Conservation (phyloP, 495 filamentous ascomycete species). For the Emericellopsis terricola region DNA sequence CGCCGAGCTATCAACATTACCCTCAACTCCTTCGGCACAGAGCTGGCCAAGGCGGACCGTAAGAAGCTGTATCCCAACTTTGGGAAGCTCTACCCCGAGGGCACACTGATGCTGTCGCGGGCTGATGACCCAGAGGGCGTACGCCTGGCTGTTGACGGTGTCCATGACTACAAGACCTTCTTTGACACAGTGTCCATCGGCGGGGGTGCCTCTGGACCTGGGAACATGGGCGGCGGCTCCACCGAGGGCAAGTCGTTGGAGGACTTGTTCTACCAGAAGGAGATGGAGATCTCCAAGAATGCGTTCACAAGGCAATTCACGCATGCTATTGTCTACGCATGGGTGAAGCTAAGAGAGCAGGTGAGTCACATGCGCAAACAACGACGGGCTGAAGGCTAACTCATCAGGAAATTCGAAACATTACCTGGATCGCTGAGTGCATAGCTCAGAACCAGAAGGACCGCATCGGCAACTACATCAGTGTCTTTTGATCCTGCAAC, state of each 20-base stretch:
- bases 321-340: constrained; percentile 85
- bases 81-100: constrained; percentile 81
- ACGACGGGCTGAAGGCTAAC: background rate
- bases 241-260: constrained; percentile 80
- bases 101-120: constrained; percentile 82
- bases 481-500: constrained; percentile 47
- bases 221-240: constrained; percentile 63
- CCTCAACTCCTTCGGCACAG: constrained; percentile 94
- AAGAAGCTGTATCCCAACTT: constrained; percentile 94
- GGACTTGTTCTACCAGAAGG: constrained; percentile 96
- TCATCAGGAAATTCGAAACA: constrained; percentile 85
- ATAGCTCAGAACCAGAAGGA: constrained; percentile 99
- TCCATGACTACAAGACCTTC: constrained; percentile 80
- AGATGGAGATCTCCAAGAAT: constrained; percentile 93
- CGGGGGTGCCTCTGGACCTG: constrained; percentile 50
- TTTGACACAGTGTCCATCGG: constrained; percentile 84
- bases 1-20: constrained; percentile 97
- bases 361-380: constrained; percentile 30
- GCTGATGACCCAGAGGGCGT: constrained; percentile 93
- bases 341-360: constrained; percentile 96
- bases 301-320: constrained; percentile 96
- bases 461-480: constrained; percentile 95
- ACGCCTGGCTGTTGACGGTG: constrained; percentile 75
- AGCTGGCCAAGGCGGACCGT: constrained; percentile 81
- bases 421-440: constrained; percentile 98